Conservation (phyloP, 805 yeast species). For the Saccharomycopsis oosterbeekiorum region DNA sequence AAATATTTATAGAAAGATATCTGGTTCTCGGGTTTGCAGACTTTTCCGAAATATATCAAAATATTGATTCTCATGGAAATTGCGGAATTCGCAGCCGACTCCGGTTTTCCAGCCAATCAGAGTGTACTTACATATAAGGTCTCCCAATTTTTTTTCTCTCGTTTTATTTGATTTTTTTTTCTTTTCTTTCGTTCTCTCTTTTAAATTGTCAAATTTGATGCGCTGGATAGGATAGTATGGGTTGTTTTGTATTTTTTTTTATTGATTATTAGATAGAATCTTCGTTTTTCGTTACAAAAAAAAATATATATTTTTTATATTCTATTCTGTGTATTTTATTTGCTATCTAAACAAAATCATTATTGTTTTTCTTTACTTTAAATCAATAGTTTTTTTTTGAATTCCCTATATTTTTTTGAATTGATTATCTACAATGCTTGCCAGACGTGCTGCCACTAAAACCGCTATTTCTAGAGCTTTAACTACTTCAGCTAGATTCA, state of each 20-base stretch:
- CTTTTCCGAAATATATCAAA: not conserved
- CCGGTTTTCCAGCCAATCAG: constrained; percentile 6
- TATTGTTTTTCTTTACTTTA: not conserved
- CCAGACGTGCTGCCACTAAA: constrained; percentile 7
- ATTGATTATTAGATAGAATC: too few relatives aligned
- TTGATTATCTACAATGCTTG: constrained; percentile 6
- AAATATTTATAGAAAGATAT: not conserved
- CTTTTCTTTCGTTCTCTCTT: not conserved
- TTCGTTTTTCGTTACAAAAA: not conserved
- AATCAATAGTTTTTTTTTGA: not conserved
- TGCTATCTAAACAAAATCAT: too few relatives aligned
- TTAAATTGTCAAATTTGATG: not conserved
- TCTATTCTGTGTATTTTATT: not conserved
- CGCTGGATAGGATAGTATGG: not conserved
- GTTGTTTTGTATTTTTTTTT: not conserved
- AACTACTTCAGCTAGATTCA: not conserved
- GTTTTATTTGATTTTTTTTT: not conserved
- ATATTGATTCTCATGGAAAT: not conserved
- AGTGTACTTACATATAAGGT: not conserved
- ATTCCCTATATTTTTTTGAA: not conserved
- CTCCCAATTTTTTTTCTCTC: not conserved
- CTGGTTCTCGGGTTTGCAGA: not conserved
- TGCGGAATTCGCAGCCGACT: constrained; percentile 4
- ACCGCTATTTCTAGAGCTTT: constrained; percentile 4
- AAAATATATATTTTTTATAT: not conserved